Conservation (phyloP, 768 basidiomycete genomes). For the Tulasnella sp. region DNA sequence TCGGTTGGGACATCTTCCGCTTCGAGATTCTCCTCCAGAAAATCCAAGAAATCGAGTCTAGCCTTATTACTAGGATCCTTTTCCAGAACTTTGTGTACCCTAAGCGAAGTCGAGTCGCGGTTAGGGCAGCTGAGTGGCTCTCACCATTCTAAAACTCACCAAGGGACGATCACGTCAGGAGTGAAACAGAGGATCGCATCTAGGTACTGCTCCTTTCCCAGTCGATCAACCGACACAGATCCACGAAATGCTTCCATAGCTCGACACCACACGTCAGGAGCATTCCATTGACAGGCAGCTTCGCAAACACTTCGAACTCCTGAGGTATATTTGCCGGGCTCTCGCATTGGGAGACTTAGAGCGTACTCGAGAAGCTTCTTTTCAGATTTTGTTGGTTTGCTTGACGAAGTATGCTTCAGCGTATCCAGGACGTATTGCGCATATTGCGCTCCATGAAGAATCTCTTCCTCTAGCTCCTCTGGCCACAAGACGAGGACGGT, state of each 20-base stretch:
- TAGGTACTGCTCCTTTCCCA: neutral
- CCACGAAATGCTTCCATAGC: neutral
- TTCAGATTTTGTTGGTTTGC: neutral
- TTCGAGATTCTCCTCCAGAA: neutral
- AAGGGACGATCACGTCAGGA: neutral
- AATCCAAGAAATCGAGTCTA: neutral
- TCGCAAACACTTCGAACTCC: neutral
- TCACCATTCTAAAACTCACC: neutral
- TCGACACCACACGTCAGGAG: neutral
- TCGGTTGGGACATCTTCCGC: neutral
- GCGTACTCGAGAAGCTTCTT: neutral
- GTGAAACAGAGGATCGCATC: neutral
- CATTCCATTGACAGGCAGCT: neutral
- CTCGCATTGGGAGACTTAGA: neutral
- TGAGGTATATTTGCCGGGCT: neutral
- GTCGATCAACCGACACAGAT: neutral
- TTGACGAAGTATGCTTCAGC: neutral
- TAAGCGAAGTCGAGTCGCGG: neutral
- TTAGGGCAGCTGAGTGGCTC: neutral
- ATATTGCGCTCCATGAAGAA: neutral
- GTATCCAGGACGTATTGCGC: neutral
- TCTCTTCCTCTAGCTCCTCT: neutral
- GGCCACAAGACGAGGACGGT: conserved; percentile 32
- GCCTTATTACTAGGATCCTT: neutral
- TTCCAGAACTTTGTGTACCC: neutral